These are phyloP conservation scores for Schizopora paradoxa DNA, from an alignment of 1,284 basidiomycete genomes.

Conservation along the genomic window DNA sequence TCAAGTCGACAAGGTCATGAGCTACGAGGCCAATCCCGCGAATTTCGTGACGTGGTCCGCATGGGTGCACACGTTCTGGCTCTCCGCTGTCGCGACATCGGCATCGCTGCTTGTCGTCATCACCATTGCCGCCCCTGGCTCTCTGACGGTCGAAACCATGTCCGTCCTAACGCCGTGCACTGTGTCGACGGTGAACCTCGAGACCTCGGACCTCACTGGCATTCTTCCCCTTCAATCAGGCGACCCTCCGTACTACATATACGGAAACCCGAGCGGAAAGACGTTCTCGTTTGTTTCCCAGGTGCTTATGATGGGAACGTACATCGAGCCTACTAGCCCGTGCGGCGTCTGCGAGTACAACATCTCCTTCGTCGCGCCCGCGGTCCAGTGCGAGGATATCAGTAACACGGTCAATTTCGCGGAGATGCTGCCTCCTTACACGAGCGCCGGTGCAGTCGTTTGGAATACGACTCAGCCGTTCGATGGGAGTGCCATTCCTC, in stretches of 20 bases:
- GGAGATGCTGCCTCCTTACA: neutral
- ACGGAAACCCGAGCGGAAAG: neutral
- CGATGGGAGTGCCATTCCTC: neutral
- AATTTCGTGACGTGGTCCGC: neutral
- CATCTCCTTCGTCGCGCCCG: neutral
- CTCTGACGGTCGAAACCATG: neutral
- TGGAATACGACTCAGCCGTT: neutral
- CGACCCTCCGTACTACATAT: too few relatives aligned
- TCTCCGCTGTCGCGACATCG: neutral
- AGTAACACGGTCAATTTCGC: neutral
- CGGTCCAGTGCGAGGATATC: neutral
- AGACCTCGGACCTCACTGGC: too few relatives aligned
- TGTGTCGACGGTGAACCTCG: neutral
- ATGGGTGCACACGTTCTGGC: neutral
- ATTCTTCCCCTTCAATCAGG: too few relatives aligned
- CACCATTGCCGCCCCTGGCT: neutral
- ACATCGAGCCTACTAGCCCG: neutral
- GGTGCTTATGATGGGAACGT: conserved; percentile 1
- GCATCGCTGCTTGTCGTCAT: neutral
- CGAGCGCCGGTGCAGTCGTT: neutral
- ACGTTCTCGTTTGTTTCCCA: neutral
- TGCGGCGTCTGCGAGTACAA: neutral
- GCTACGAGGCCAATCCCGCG: neutral
- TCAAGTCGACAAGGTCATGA: neutral
- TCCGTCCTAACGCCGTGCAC: neutral